Conservation (phyloP, 2,329 filamentous ascomycete genomes). For the Aspergillus pseudotamarii region DNA sequence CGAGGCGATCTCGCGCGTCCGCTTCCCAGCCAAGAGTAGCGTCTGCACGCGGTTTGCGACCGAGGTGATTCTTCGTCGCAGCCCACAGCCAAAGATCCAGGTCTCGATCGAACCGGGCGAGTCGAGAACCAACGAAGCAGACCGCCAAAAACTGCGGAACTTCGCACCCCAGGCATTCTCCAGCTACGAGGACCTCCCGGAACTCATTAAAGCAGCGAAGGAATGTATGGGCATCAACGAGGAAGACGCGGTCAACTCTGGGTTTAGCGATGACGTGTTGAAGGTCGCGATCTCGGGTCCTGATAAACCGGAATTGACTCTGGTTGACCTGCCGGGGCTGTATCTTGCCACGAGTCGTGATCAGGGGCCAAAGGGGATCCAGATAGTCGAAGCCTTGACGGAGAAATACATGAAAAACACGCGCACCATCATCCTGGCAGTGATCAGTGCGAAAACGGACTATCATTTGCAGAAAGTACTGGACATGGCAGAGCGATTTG, state of each 20-base stretch:
- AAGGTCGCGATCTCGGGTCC: slow-evolving; percentile 63
- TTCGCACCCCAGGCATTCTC: slow-evolving; percentile 19
- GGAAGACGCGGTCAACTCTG: slow-evolving; percentile 19
- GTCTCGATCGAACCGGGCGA: slow-evolving; percentile 47
- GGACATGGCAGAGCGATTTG: slow-evolving; percentile 46
- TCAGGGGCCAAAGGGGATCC: slow-evolving; percentile 56
- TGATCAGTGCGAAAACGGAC: slow-evolving; percentile 55
- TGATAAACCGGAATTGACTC: slow-evolving; percentile 61
- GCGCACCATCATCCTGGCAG: slow-evolving; percentile 63
- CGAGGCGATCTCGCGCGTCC: slow-evolving; percentile 64
- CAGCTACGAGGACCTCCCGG: slow-evolving; percentile 37
- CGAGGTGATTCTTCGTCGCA: slow-evolving; percentile 58
- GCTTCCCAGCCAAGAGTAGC: slow-evolving; percentile 59
- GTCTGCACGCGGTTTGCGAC: slow-evolving; percentile 65
- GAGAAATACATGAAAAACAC: slow-evolving; percentile 59
- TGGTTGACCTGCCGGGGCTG: slow-evolving; percentile 65
- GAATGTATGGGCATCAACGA: slow-evolving; percentile 52
- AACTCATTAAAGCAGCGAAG: slow-evolving; percentile 57
- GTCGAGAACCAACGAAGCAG: slow-evolving; percentile 19
- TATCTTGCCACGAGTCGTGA: slow-evolving; percentile 57
- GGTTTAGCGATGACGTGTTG: slow-evolving; percentile 52
- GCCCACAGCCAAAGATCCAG: slow-evolving; percentile 37
- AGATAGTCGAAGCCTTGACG: slow-evolving; percentile 53
- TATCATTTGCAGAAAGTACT: slow-evolving; percentile 62
- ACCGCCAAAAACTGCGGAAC: slow-evolving; percentile 5